Percentiles rank a stretch among this genome's conserved stretches.
These are phyloP conservation scores for Eragrostis curvula DNA, from an alignment of 176 grass and related monocot species.

Conservation along the genomic window DNA sequence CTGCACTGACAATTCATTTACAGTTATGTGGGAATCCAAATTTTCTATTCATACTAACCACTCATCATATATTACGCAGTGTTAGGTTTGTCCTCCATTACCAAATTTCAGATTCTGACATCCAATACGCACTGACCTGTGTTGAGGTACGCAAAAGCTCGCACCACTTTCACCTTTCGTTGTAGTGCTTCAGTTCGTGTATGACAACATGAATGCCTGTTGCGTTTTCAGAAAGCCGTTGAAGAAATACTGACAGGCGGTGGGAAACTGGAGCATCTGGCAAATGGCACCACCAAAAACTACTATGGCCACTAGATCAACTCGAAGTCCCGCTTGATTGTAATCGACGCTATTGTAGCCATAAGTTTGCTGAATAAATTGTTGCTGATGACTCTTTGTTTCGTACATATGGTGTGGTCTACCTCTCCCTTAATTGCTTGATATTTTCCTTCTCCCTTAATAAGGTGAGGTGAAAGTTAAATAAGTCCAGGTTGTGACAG, in stretches of 20 bases:
- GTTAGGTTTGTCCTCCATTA: conserved; percentile 88
- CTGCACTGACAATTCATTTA: too few relatives aligned
- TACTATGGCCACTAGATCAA: conserved; percentile 51
- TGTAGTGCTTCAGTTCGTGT: not conserved
- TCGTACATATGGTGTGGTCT: too few relatives aligned
- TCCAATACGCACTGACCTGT: conserved; percentile 72
- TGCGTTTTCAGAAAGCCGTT: conserved; percentile 70
- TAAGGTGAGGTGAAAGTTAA: too few relatives aligned
- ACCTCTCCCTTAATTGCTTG: too few relatives aligned
- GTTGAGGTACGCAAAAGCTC: conserved; percentile 60
- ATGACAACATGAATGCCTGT: not conserved
- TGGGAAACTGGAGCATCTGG: conserved; percentile 44
- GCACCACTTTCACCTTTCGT: not conserved
- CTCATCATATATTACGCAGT: conserved; percentile 48
- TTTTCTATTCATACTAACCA: not conserved
- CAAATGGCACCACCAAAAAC: conserved; percentile 36
- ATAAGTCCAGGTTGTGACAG: too few relatives aligned
- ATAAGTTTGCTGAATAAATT: conserved; percentile 41
- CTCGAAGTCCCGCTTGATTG: not conserved
- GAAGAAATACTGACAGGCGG: conserved; percentile 56
- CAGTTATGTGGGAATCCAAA: not conserved
- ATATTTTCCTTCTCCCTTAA: too few relatives aligned
- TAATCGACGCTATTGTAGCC: not conserved
- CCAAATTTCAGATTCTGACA: conserved; percentile 90
- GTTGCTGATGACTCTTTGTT: not conserved